Evolutionary conservation across 495 filamentous ascomycete genomes (phyloP), one percentile per base, ranked within the genome.

Genomic region (Hypoxylon fragiforme): DNA sequence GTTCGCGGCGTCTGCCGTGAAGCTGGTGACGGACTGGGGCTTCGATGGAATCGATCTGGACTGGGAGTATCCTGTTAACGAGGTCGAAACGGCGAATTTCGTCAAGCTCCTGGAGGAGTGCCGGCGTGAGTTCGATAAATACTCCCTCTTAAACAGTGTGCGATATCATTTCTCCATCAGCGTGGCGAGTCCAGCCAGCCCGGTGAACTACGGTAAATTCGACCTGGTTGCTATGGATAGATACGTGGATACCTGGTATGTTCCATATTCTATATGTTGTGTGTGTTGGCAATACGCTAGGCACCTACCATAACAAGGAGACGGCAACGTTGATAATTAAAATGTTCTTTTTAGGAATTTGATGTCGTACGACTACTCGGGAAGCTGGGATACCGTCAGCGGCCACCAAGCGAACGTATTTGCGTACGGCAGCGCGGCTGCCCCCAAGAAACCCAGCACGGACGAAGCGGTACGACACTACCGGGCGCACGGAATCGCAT

Each of bases 171-270:
- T 96, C 66, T 75, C 83, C 9, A 79, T 97, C 52, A 92, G 87
- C 7, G 81, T 95, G 51, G 92, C 92, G 31, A 86, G 68, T 5
- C 66, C 71, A 8, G 69, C 72, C 48, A 85, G 83, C 3, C 70
- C 86, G 1, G 64, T 71, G 13, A 87, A 95, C 65, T 94, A 90
- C 66, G 68, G 77, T 16, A 82, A 83, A 50, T 70, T 96, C 45
- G 76, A 83, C 19, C 70, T 96, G 8, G 50, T 62, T 2, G 75
- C 77, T 20, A 95, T 97, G 86, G 85, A 89, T 43, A 72, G 69
- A 16, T 83, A 85, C 45, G 73, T 96, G 15, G 92, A 97, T 70
- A 87, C 90, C 58, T 95, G 89, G 81, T 91, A 88, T 68, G 70
- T 87, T 18, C 13, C 11, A 16, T 16, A 28, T n/a, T 11, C 12